Percentiles rank a stretch among this genome's conserved stretches.
Conservation (phyloP, 2,329 filamentous ascomycete genomes). For the Alternaria longipes region DNA sequence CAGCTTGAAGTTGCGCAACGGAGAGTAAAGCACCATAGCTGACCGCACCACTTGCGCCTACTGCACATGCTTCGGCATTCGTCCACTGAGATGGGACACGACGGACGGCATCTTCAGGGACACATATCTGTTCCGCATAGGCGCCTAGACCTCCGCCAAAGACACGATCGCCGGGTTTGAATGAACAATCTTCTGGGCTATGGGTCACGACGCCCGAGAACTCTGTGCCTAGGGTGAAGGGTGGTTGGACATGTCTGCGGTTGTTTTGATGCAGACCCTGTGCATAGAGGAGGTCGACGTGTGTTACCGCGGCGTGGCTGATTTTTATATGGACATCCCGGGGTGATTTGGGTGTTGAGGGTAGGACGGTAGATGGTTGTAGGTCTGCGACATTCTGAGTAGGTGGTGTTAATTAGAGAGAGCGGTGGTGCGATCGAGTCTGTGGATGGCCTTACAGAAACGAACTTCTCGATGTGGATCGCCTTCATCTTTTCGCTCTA, state of each 20-base stretch:
- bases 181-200: slow-evolving; percentile 45
- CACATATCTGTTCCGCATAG: slow-evolving; percentile 62
- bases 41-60: slow-evolving; percentile 64
- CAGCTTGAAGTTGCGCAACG: slow-evolving; percentile 54
- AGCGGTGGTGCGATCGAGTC: not conserved
- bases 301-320: slow-evolving; percentile 66
- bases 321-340: slow-evolving; percentile 58
- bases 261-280: slow-evolving; percentile 69
- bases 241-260: slow-evolving; percentile 62
- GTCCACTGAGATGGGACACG: slow-evolving; percentile 58
- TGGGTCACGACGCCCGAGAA: slow-evolving; percentile 64
- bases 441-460: slow-evolving; percentile 16
- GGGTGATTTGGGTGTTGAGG: slow-evolving; percentile 44
- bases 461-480: slow-evolving; percentile 26
- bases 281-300: slow-evolving; percentile 69
- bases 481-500: slow-evolving; percentile 29
- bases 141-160: slow-evolving; percentile 64
- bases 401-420: not conserved
- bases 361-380: slow-evolving; percentile 30
- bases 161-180: slow-evolving; percentile 61
- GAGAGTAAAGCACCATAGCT: slow-evolving; percentile 62
- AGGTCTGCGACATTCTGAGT: slow-evolving; percentile 45
- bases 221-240: slow-evolving; percentile 68
- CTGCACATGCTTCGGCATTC: slow-evolving; percentile 61
- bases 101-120: slow-evolving; percentile 54